A percentile compares a stretch with the other conserved stretches of the same genome.
Evolutionary conservation across 2,329 filamentous ascomycete genomes (phyloP).

Genomic region (Epichloe bromicola): DNA sequence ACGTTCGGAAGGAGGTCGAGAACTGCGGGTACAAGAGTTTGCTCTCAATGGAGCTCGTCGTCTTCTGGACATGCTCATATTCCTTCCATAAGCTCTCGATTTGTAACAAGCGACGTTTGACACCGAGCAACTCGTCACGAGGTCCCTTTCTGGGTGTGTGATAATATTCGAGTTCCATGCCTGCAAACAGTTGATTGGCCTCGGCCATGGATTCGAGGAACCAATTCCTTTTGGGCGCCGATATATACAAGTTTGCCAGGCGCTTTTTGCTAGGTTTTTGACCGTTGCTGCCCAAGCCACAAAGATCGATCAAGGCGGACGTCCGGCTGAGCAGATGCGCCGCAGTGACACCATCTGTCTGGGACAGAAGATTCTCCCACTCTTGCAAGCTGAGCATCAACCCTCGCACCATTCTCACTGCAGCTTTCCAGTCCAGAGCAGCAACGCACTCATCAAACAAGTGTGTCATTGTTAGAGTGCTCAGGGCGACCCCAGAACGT

Average conservation of each 20-base stretch:
- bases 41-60: slow-evolving; percentile 20
- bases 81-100: slow-evolving; percentile 23
- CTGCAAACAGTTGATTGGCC: slow-evolving; percentile 6
- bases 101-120: slow-evolving; percentile 18
- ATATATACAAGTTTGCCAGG: slow-evolving; percentile 16
- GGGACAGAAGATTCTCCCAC: slow-evolving; percentile 15
- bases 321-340: slow-evolving; percentile 19
- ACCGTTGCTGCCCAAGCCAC: slow-evolving; percentile 14
- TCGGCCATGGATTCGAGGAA: slow-evolving; percentile 14
- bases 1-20: slow-evolving; percentile 14
- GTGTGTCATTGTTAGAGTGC: slow-evolving; percentile 19
- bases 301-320: slow-evolving; percentile 23
- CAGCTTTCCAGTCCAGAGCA: slow-evolving; percentile 26
- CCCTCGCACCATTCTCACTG: slow-evolving; percentile 18
- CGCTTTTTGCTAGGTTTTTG: slow-evolving; percentile 4
- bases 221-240: slow-evolving; percentile 8
- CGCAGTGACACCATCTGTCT: slow-evolving; percentile 9
- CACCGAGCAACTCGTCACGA: not conserved
- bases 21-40: slow-evolving; percentile 21
- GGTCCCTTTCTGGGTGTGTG: not conserved
- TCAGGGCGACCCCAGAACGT: slow-evolving; percentile 19
- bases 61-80: slow-evolving; percentile 15
- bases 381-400: slow-evolving; percentile 14
- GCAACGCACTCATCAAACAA: slow-evolving; percentile 30
- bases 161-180: not conserved